These are phyloP conservation scores for Lipomyces kockii DNA, from an alignment of 805 yeast genomes.

Conservation along the genomic window DNA sequence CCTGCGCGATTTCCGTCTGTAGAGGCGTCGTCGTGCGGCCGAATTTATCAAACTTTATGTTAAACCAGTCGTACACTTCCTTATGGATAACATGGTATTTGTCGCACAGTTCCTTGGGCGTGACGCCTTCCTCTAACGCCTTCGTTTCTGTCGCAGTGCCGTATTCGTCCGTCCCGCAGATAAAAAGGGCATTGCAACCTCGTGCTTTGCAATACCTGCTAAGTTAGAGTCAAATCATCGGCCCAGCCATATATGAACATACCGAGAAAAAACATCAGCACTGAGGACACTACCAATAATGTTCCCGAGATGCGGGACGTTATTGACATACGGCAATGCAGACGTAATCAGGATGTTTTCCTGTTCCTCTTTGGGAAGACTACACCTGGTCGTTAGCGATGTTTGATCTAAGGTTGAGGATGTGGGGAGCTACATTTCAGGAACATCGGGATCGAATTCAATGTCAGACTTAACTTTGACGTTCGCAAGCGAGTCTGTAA, in stretches of 20 bases:
- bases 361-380: slow-evolving; percentile 68
- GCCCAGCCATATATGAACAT: slow-evolving; percentile 45
- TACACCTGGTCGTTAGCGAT: background rate
- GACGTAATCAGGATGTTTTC: slow-evolving; percentile 89
- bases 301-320: slow-evolving; percentile 98
- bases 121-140: slow-evolving; percentile 89
- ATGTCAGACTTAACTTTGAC: slow-evolving; percentile 20
- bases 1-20: slow-evolving; percentile 96
- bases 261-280: slow-evolving; percentile 86
- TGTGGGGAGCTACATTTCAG: slow-evolving; percentile 23
- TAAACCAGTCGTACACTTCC: slow-evolving; percentile 95
- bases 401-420: background rate
- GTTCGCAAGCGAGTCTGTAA: slow-evolving; percentile 21
- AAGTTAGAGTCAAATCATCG: background rate
- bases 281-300: slow-evolving; percentile 92
- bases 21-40: slow-evolving; percentile 93
- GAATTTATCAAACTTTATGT: slow-evolving; percentile 89
- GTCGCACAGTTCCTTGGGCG: slow-evolving; percentile 88
- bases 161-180: slow-evolving; percentile 98
- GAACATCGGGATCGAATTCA: slow-evolving; percentile 20
- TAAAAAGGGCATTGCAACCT: slow-evolving; percentile 80
- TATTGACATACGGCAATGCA: slow-evolving; percentile 96
- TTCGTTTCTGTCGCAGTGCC: slow-evolving; percentile 99
- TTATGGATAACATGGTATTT: slow-evolving; percentile 86
- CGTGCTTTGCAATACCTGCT: slow-evolving; percentile 81